These are phyloP conservation scores for Rhizoclosmatium sp. DNA, from an alignment of 192 early-diverging fungal genomes.

Conservation along the genomic window DNA sequence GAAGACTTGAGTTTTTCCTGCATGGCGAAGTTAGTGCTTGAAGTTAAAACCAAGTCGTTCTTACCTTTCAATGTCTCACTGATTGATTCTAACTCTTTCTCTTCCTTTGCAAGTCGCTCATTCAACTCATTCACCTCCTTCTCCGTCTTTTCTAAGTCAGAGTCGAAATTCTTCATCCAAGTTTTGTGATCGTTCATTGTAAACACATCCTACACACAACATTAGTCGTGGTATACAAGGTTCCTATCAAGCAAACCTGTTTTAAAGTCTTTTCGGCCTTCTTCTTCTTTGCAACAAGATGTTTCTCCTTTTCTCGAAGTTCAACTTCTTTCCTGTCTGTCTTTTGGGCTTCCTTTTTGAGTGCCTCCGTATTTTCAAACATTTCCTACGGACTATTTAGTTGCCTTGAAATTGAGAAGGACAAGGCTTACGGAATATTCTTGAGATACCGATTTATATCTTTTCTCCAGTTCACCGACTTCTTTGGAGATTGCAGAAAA, in stretches of 20 bases:
- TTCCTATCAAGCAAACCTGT: conserved; percentile 43
- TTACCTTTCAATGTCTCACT: conserved; percentile 74
- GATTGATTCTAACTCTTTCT: conserved; percentile 79
- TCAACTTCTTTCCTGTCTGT: conserved; percentile 78
- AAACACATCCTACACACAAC: conserved; percentile 48
- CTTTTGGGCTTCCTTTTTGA: conserved; percentile 71
- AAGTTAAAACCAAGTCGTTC: neutral
- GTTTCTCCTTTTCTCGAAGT: conserved; percentile 85
- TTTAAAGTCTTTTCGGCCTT: conserved; percentile 76
- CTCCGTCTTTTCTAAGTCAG: conserved; percentile 64
- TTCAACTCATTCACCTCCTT: conserved; percentile 71
- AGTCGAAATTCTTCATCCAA: conserved; percentile 75
- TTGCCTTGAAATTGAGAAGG: neutral
- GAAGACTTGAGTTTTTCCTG: conserved; percentile 85
- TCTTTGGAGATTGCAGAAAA: conserved; percentile 42
- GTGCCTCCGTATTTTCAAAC: conserved; percentile 66
- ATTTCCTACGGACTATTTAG: conserved; percentile 41
- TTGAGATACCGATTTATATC: neutral
- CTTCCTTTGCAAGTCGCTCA: conserved; percentile 68
- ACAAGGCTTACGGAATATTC: conserved; percentile 19
- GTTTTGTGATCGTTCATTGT: conserved; percentile 67
- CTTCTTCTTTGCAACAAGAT: conserved; percentile 79
- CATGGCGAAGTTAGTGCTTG: neutral
- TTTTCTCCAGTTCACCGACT: conserved; percentile 21
- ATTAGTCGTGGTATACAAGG: neutral